These are phyloP conservation scores for Ganoderma lingzhi DNA, from an alignment of 1,284 basidiomycete genomes.

Conservation along the genomic window DNA sequence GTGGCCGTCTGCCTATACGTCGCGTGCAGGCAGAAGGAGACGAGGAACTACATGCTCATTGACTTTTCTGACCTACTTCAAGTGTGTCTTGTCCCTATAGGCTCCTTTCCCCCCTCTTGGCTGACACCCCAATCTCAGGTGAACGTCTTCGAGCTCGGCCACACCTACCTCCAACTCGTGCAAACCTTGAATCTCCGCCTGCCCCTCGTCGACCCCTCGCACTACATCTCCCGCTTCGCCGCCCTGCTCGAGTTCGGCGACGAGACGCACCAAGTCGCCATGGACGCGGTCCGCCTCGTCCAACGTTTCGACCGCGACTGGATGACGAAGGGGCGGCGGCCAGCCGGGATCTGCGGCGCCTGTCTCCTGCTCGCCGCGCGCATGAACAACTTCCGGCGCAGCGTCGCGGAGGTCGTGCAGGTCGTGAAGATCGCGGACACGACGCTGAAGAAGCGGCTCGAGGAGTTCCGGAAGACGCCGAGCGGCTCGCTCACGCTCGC, in stretches of 20 bases:
- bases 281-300: slow-evolving; percentile 94
- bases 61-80: slow-evolving; percentile 95
- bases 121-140: slow-evolving; percentile 63
- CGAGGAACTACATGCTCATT: slow-evolving; percentile 95
- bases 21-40: slow-evolving; percentile 92
- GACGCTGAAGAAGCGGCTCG: slow-evolving; percentile 93
- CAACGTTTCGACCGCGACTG: slow-evolving; percentile 97
- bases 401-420: slow-evolving; percentile 95
- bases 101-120: not conserved
- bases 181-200: slow-evolving; percentile 89
- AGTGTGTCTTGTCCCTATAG: slow-evolving; percentile 50
- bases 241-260: slow-evolving; percentile 97
- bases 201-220: slow-evolving; percentile 94
- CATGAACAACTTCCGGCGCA: slow-evolving; percentile 97
- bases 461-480: slow-evolving; percentile 93
- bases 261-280: slow-evolving; percentile 90
- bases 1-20: slow-evolving; percentile 97
- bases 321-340: slow-evolving; percentile 95
- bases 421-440: slow-evolving; percentile 98
- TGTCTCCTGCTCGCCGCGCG: slow-evolving; percentile 94
- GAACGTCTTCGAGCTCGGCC: slow-evolving; percentile 97
- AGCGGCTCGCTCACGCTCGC: slow-evolving; percentile 88
- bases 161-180: slow-evolving; percentile 95
- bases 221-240: slow-evolving; percentile 97
- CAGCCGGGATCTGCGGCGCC: slow-evolving; percentile 97